These are phyloP conservation scores for Penicillium sp. DNA, from an alignment of 2,329 filamentous ascomycete genomes.

Conservation along the genomic window DNA sequence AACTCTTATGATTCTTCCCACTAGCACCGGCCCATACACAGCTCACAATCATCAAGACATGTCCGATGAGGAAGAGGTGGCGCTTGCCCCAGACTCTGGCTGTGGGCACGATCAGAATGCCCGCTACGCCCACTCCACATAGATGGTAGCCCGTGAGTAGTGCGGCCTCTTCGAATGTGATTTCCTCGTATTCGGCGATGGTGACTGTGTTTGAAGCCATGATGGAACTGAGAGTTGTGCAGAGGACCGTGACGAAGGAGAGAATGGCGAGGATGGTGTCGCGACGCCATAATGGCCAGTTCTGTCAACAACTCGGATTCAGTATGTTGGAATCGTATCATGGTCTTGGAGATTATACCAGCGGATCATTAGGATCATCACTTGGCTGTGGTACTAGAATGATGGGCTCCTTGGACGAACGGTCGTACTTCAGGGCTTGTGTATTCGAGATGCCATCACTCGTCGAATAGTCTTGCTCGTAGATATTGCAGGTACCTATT, in stretches of 20 bases:
- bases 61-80: constrained; percentile 76
- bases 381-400: constrained; percentile 87
- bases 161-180: constrained; percentile 68
- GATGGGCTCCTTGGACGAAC: constrained; percentile 59
- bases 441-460: constrained; percentile 31
- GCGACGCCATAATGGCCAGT: constrained; percentile 81
- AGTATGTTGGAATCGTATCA: not conserved
- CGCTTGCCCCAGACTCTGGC: constrained; percentile 89
- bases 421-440: constrained; percentile 64
- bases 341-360: constrained; percentile 45
- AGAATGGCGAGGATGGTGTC: constrained; percentile 74
- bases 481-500: constrained; percentile 50
- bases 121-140: constrained; percentile 72
- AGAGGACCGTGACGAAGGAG: constrained; percentile 74
- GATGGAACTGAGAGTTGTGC: constrained; percentile 75
- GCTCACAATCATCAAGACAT: constrained; percentile 64
- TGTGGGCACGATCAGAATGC: constrained; percentile 78
- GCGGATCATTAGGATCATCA: constrained; percentile 82
- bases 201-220: constrained; percentile 83
- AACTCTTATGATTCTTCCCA: constrained; percentile 60
- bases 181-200: constrained; percentile 60
- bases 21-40: constrained; percentile 72
- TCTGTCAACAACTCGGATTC: constrained; percentile 44
- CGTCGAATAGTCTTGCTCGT: constrained; percentile 50
- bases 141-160: constrained; percentile 83